Percentiles rank a stretch among this genome's conserved stretches.
These are phyloP conservation scores for Lachnellula suecica DNA, from an alignment of 2,329 filamentous ascomycete genomes.

Conservation along the genomic window DNA sequence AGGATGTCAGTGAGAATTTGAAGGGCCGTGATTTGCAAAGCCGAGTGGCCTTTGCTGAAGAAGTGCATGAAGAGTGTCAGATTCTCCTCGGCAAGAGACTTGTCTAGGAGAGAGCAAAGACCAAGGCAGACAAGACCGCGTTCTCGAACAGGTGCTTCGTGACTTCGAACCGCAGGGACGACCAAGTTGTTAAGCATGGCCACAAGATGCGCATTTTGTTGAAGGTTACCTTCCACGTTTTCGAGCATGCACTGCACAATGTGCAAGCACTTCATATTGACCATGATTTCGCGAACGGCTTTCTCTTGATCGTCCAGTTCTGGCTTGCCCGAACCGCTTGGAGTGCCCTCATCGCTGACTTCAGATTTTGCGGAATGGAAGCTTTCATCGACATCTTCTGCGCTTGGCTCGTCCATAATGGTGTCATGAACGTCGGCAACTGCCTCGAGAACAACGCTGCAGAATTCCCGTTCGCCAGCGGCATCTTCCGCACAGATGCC, in stretches of 20 bases:
- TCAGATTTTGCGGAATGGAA: slow-evolving; percentile 94
- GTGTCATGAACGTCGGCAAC: slow-evolving; percentile 96
- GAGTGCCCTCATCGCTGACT: slow-evolving; percentile 65
- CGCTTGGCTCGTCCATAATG: slow-evolving; percentile 68
- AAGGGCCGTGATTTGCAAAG: slow-evolving; percentile 83
- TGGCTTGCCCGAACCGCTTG: slow-evolving; percentile 43
- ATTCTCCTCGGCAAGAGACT: slow-evolving; percentile 89
- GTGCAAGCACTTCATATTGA: slow-evolving; percentile 97
- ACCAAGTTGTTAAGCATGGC: slow-evolving; percentile 98
- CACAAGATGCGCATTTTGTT: slow-evolving; percentile 87
- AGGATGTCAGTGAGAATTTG: slow-evolving; percentile 93
- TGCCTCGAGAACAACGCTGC: slow-evolving; percentile 83
- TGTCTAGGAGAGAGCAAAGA: slow-evolving; percentile 86
- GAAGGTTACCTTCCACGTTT: slow-evolving; percentile 84
- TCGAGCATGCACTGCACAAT: slow-evolving; percentile 97
- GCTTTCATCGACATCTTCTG: slow-evolving; percentile 69
- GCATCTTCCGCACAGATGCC: slow-evolving; percentile 76
- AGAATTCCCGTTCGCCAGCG: slow-evolving; percentile 79
- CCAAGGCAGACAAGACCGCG: slow-evolving; percentile 86
- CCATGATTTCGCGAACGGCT: slow-evolving; percentile 85
- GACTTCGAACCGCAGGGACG: slow-evolving; percentile 89
- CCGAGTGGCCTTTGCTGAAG: slow-evolving; percentile 88
- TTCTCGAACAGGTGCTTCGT: slow-evolving; percentile 90
- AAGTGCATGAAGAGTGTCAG: slow-evolving; percentile 92
- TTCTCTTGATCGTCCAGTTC: slow-evolving; percentile 71